A percentile compares a stretch with the other conserved stretches of the same genome.
Conservation (phyloP, 2,329 filamentous ascomycete genomes). For the Paramyrothecium roridum region DNA sequence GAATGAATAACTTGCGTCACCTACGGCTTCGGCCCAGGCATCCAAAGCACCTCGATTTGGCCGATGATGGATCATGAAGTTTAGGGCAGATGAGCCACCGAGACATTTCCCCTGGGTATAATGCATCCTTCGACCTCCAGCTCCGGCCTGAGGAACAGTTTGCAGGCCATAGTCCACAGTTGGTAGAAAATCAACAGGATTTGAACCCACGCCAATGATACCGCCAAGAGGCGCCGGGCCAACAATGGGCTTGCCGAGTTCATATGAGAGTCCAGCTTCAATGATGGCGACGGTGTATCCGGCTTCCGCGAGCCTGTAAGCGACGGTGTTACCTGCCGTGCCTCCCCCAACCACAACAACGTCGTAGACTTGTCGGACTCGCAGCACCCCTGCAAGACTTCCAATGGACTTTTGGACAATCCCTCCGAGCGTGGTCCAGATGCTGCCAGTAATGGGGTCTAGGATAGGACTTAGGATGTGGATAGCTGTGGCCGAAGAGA, state of each 20-base stretch:
- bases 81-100: constrained; percentile 33
- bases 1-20: constrained; percentile 23
- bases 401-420: background rate
- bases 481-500: background rate
- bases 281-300: constrained; percentile 30
- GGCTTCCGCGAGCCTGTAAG: constrained; percentile 26
- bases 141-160: constrained; percentile 17
- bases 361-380: constrained; percentile 9
- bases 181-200: constrained; percentile 13
- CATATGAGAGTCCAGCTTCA: constrained; percentile 32
- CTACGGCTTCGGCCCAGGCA: constrained; percentile 18
- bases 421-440: background rate
- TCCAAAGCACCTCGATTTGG: constrained; percentile 25
- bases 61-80: constrained; percentile 31
- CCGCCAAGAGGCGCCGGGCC: constrained; percentile 18
- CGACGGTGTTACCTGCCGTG: constrained; percentile 31
- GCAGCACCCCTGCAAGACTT: background rate
- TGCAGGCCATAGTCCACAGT: constrained; percentile 25
- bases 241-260: constrained; percentile 24
- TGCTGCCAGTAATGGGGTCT: background rate
- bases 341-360: constrained; percentile 34
- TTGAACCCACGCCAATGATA: constrained; percentile 13
- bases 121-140: constrained; percentile 23
- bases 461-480: background rate
- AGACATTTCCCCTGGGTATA: constrained; percentile 33